Conservation (phyloP, 2,329 filamentous ascomycete genomes). For the Trichoderma sp. region DNA sequence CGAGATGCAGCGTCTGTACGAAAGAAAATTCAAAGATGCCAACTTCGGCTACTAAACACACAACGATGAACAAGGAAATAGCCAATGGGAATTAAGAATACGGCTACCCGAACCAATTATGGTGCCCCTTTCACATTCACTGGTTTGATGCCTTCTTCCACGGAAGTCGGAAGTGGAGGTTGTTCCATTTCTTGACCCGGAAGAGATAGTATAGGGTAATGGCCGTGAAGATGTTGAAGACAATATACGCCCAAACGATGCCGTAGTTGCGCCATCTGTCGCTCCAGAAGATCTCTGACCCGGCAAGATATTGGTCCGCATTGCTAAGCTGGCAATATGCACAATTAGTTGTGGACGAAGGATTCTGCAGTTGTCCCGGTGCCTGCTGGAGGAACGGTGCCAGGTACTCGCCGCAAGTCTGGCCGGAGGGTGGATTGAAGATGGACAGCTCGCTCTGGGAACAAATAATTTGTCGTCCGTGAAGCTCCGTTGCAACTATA, state of each 20-base stretch:
- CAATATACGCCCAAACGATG: conserved; percentile 66
- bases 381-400: conserved; percentile 51
- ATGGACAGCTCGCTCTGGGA: conserved; percentile 57
- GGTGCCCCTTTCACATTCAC: neutral
- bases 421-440: conserved; percentile 63
- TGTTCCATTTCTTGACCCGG: conserved; percentile 49
- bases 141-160: conserved; percentile 31
- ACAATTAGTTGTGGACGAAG: conserved; percentile 56
- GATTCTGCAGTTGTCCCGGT: conserved; percentile 64
- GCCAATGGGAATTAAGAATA: neutral
- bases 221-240: conserved; percentile 62
- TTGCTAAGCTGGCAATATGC: conserved; percentile 64
- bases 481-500: conserved; percentile 67
- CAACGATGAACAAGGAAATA: neutral
- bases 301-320: conserved; percentile 62
- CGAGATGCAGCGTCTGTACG: neutral
- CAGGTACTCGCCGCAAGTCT: conserved; percentile 67
- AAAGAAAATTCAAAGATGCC: neutral
- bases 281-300: conserved; percentile 48
- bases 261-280: conserved; percentile 71
- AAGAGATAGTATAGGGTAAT: conserved; percentile 64
- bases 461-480: conserved; percentile 55
- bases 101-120: neutral
- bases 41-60: neutral
- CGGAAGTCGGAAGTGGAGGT: conserved; percentile 13